Percentiles rank a stretch among this genome's conserved stretches.
These are phyloP conservation scores for Lyophyllum semitale DNA, from an alignment of 768 basidiomycete genomes.

Conservation along the genomic window DNA sequence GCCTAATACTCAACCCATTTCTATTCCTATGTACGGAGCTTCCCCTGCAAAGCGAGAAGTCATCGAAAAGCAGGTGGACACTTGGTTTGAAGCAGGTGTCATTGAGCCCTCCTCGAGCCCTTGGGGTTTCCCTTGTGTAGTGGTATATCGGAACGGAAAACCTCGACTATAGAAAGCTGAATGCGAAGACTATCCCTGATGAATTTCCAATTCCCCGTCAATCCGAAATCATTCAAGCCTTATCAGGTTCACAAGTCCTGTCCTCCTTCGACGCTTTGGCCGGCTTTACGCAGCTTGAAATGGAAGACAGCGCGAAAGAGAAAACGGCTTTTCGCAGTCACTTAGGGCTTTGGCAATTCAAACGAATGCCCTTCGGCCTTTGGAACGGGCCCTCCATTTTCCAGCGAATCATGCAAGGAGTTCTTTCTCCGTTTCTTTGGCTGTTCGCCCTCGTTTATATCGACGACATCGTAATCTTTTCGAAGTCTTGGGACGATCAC, in stretches of 20 bases:
- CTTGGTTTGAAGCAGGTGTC: too few relatives aligned
- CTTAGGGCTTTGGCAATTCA: conserved; percentile 41
- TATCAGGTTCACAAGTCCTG: conserved; percentile 31
- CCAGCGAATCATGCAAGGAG: conserved; percentile 40
- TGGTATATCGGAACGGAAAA: too few relatives aligned
- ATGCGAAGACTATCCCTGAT: conserved; percentile 18
- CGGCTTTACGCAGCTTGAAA: too few relatives aligned
- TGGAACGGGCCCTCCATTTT: conserved; percentile 39
- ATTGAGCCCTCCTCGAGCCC: conserved; percentile 39
- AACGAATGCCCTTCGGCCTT: too few relatives aligned
- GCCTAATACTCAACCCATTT: conserved; percentile 26
- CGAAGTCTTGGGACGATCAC: too few relatives aligned
- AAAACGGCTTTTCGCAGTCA: conserved; percentile 41
- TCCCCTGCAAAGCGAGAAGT: too few relatives aligned
- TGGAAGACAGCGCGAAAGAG: conserved; percentile 27
- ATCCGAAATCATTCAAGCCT: conserved; percentile 26
- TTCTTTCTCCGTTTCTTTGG: conserved; percentile 37
- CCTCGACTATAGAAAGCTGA: too few relatives aligned
- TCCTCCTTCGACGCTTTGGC: conserved; percentile 36
- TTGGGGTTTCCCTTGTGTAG: conserved; percentile 33
- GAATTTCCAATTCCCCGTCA: conserved; percentile 27
- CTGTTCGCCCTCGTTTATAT: conserved; percentile 42
- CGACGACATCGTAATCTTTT: conserved; percentile 40
- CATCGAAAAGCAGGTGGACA: too few relatives aligned
- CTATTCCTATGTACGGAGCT: conserved; percentile 25